Conservation (phyloP, 1,139 yeast genomes). For the Scheffersomyces quercinus region DNA sequence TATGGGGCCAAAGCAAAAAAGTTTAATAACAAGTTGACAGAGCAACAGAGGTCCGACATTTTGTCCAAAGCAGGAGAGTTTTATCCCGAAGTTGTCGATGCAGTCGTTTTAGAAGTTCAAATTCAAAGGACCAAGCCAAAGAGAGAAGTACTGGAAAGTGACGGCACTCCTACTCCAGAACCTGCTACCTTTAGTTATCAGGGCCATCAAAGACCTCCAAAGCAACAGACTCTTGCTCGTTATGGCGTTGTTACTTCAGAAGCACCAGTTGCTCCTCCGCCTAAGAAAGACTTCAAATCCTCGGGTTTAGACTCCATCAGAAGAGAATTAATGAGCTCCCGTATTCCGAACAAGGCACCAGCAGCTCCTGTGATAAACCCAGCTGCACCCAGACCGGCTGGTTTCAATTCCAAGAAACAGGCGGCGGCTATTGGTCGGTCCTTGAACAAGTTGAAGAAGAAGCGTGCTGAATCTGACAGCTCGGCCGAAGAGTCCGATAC, state of each 20-base stretch:
- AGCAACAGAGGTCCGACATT: conserved; percentile 58
- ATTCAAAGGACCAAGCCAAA: conserved; percentile 21
- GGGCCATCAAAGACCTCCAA: conserved; percentile 23
- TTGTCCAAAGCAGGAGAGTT: conserved; percentile 57
- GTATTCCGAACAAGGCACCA: conserved; percentile 11
- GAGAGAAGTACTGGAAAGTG: conserved; percentile 2
- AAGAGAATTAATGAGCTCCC: conserved; percentile 31
- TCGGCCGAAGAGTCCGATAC: conserved; percentile 35
- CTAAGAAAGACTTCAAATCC: conserved; percentile 35
- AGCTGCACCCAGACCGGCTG: conserved; percentile 42
- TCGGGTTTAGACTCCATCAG: conserved; percentile 43
- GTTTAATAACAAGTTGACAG: conserved; percentile 63
- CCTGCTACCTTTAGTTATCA: conserved; percentile 27
- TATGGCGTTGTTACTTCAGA: conserved; percentile 44
- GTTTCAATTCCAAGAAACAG: conserved; percentile 57
- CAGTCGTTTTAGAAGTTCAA: conserved; percentile 48
- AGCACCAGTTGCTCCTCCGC: conserved; percentile 43
- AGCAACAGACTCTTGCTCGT: conserved; percentile 51
- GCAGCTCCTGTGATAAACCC: conserved; percentile 6
- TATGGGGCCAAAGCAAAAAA: conserved; percentile 67
- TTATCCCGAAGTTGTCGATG: conserved; percentile 53
- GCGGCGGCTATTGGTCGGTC: conserved; percentile 36
- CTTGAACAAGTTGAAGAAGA: conserved; percentile 32
- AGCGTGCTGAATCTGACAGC: conserved; percentile 30
- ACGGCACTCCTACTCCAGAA: conserved; percentile 14